Base-by-base conservation (phyloP, 2,329 filamentous ascomycete species). In the Diplodia intermedia region DNA sequence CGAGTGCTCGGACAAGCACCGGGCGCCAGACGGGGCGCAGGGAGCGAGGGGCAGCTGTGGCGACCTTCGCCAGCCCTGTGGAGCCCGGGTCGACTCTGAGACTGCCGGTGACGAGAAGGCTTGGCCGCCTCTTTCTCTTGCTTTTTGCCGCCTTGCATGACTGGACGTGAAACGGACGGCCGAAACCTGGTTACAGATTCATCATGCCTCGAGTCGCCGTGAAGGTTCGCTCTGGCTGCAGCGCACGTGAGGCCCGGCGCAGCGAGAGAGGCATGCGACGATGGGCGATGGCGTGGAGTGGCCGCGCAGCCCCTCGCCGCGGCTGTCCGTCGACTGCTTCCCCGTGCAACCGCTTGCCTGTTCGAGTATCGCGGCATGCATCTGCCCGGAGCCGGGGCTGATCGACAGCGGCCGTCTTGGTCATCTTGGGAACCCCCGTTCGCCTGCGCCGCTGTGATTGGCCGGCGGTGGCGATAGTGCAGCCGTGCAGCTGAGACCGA, bases 151-250 rank as follows among this genome's bases (percentile, higher is more conserved):
- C 60, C 60, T 63, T 63, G 60, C 60, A 63, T 63, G 60, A 63
- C 60, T 29, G 60, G 60, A 63, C 60, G 52, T 63, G 60, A 63
- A 63, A 63, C 60, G 60, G 60, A 63, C 60, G 50, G 20, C 40
- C 60, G 60, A 63, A 63, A 63, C 60, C 60, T 33, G 60, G 60
- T 63, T 63, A 63, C 60, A 63, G 60, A 63, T 63, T 63, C 60
- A 63, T 52, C 60, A 63, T 47, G 60, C 31, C 47, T 33, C 43
- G 43, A 63, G 43, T 52, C 47, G 47, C 31, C 31, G 14, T 26
- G 20, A 18, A 60, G 4, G 31, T 33, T 33, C 31, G 31, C 20
- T 31, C 20, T 4, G 60, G 40, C 57, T 31, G 57, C 40, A 36
- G 40, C 18, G 60, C 47, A 52, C 60, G 47, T 52, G 60, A 52